Evolutionary conservation across 306 rosid species (phyloP).

Genomic region (Sicyos baderoa): DNA sequence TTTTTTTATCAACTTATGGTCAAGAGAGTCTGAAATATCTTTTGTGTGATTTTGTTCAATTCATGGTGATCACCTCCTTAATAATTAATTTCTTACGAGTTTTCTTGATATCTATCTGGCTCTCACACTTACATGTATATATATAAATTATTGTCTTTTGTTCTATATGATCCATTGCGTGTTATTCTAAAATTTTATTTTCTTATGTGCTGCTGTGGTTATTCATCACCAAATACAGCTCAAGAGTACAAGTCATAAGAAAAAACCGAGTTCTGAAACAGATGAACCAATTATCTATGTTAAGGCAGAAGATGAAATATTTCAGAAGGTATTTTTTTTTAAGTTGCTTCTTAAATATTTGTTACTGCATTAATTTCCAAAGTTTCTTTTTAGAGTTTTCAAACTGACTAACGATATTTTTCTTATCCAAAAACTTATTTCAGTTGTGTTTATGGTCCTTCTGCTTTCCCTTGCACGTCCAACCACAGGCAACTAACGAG

Average conservation of each 20-base stretch:
- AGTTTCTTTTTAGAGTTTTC: neutral
- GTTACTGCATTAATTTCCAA: no score
- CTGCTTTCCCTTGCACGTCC: conserved; percentile 45
- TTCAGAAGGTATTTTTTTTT: conserved; percentile 51
- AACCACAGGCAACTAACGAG: conserved; percentile 51
- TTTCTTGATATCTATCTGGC: no score
- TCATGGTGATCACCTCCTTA: no score
- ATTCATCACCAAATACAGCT: conserved; percentile 34
- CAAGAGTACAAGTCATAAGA: conserved; percentile 37
- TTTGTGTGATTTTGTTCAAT: no score
- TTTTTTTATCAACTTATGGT: neutral
- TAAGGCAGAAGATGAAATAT: conserved; percentile 79
- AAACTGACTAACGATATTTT: conserved; percentile 6
- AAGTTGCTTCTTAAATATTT: neutral
- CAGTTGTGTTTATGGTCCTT: conserved; percentile 76
- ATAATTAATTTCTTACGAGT: no score
- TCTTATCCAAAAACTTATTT: conserved; percentile 26
- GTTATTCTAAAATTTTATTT: conserved; percentile 7
- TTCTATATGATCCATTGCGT: conserved; percentile 12
- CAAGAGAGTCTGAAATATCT: no score
- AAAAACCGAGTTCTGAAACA: conserved; percentile 23
- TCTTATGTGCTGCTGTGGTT: conserved; percentile 15
- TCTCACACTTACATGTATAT: no score
- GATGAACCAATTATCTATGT: conserved; percentile 45
- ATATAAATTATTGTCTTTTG: neutral